Evolutionary conservation across 495 filamentous ascomycete genomes (phyloP).

Genomic region (Daldinia concentrica): DNA sequence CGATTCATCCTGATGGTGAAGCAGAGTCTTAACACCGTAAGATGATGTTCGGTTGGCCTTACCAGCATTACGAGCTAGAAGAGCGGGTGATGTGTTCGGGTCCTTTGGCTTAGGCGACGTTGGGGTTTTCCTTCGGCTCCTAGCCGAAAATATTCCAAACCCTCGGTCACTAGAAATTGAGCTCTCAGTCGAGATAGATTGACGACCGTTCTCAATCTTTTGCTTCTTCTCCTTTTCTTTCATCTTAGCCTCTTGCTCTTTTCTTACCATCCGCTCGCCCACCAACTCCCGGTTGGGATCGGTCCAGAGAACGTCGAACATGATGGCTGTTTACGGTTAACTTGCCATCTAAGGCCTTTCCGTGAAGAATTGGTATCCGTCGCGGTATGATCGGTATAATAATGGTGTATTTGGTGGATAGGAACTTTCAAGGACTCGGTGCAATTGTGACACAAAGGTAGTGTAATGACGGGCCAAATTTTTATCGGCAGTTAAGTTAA

Average conservation of each 20-base stretch:
- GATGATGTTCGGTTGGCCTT: slow-evolving; percentile 28
- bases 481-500: slow-evolving; percentile 17
- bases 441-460: slow-evolving; percentile 10
- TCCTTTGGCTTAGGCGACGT: slow-evolving; percentile 33
- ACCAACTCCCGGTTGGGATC: slow-evolving; percentile 58
- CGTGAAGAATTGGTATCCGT: not conserved
- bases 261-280: slow-evolving; percentile 54
- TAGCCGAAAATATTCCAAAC: slow-evolving; percentile 48
- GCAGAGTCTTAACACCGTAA: slow-evolving; percentile 37
- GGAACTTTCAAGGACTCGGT: not conserved
- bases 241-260: slow-evolving; percentile 47
- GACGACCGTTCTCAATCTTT: slow-evolving; percentile 39
- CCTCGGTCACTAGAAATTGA: slow-evolving; percentile 49
- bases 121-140: slow-evolving; percentile 38
- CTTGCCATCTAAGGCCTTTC: not conserved
- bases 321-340: slow-evolving; percentile 32
- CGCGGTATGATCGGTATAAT: not conserved
- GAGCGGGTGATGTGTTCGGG: not conserved
- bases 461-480: slow-evolving; percentile 4
- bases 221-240: slow-evolving; percentile 48
- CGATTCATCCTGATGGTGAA: slow-evolving; percentile 31
- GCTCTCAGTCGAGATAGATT: slow-evolving; percentile 49
- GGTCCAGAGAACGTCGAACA: slow-evolving; percentile 65
- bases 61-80: not conserved
- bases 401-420: not conserved